Base-by-base conservation (phyloP, 148 eudicot genomes). In the Limonium bicolor region DNA sequence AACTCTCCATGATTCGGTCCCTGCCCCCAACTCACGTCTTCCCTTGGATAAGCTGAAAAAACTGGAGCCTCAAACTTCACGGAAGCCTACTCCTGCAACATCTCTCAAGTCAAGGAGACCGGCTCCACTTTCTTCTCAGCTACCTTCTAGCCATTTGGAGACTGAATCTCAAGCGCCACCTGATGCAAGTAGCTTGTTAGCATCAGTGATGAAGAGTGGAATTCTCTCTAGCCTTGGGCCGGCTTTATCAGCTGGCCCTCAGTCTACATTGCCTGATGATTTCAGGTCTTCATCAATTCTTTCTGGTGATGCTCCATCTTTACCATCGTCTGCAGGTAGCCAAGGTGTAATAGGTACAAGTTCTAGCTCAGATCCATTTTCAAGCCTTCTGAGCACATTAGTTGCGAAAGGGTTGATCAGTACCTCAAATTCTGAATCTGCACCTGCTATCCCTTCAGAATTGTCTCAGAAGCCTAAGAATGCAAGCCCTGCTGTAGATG, bases 321-420 rank as follows among this genome's bases (percentile, higher is more conserved):
- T 51, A 28, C 56, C 72, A 19, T 49, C 47, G 27, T 22, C 36
- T 40, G n/a, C n/a, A n/a, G n/a, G n/a, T n/a, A n/a, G n/a, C n/a
- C n/a, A n/a, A n/a, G n/a, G n/a, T n/a, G n/a, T n/a, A 57, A 52
- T 41, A n/a, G 32, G 29, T 20, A 55, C 39, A 38, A 57, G 59
- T 56, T 48, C 64, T 37, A 43, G 54, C 26, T 55, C 86, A 38
- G 63, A 65, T 59, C 78, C 78, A 14, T 67, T 80, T 49, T 74
- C 95, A 12, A 77, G 73, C 50, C 68, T 90, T 33, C 63, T 90
- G 41, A 80, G 69, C 59, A 50, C 97, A 41, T 70, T 90, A 68
- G 65, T 90, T 44, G 77, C 82, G 7, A 84, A 73, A 54, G 97
- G 97, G 34, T 66, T 90, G 64, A 75, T 90, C 53, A 58, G 83